Conservation (phyloP, 257 asterid genomes). For the Salvia rosmarinus region DNA sequence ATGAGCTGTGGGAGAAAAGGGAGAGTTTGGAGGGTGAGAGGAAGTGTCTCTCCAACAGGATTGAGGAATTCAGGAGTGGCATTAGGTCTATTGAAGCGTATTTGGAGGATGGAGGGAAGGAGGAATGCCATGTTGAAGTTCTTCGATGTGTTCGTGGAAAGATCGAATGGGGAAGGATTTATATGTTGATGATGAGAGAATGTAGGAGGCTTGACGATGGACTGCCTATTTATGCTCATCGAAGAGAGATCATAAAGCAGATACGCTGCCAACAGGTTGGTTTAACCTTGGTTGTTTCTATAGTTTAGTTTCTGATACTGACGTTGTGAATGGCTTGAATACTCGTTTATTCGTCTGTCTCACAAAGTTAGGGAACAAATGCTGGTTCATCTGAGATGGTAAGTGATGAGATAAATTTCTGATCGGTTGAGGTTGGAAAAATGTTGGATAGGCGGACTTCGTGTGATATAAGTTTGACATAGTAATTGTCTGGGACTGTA, state of each 20-base stretch:
- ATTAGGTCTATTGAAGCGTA: conserved; percentile 48
- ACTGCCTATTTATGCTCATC: conserved; percentile 69
- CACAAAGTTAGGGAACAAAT: not conserved
- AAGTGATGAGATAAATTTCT: not conserved
- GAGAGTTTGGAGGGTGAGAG: conserved; percentile 52
- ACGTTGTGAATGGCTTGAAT: not conserved
- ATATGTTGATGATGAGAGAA: conserved; percentile 70
- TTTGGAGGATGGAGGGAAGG: conserved; percentile 49
- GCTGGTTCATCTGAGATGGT: conserved; percentile 9
- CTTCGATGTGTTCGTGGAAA: conserved; percentile 46
- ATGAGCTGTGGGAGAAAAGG: conserved; percentile 38
- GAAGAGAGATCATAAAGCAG: conserved; percentile 54
- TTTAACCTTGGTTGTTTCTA: not conserved
- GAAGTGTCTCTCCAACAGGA: conserved; percentile 55
- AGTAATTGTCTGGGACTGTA: too few relatives aligned
- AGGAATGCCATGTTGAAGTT: conserved; percentile 31
- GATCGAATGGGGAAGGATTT: conserved; percentile 63
- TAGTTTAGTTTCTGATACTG: not conserved
- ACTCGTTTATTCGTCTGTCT: not conserved
- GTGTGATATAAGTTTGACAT: too few relatives aligned
- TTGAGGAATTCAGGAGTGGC: conserved; percentile 65
- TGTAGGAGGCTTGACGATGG: conserved; percentile 82
- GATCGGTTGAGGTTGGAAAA: too few relatives aligned
- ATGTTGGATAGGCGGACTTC: too few relatives aligned
- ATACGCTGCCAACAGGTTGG: conserved; percentile 69